Conservation (phyloP, 1,139 yeast species). For the Debaryomyces coudertii region DNA sequence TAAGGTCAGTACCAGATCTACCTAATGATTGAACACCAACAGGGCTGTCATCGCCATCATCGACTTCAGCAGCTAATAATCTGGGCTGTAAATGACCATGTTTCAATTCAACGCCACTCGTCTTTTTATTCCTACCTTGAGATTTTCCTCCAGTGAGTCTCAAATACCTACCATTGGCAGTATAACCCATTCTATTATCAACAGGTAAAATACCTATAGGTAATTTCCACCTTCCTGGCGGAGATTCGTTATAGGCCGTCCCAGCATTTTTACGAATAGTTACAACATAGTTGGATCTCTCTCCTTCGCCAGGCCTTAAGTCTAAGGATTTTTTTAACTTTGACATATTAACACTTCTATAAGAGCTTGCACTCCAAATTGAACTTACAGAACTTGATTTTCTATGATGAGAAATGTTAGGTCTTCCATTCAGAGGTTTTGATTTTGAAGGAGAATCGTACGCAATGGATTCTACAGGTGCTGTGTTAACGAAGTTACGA, state of each 20-base stretch:
- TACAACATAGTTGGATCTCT: slow-evolving; percentile 57
- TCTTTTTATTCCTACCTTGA: slow-evolving; percentile 32
- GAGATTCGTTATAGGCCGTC: slow-evolving; percentile 57
- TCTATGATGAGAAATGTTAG: slow-evolving; percentile 19
- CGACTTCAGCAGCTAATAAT: slow-evolving; percentile 76
- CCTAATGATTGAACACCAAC: slow-evolving; percentile 11
- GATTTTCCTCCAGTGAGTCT: slow-evolving; percentile 32
- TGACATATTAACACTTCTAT: slow-evolving; percentile 42
- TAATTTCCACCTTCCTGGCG: slow-evolving; percentile 60
- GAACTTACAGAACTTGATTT: slow-evolving; percentile 43
- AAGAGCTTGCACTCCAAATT: slow-evolving; percentile 37
- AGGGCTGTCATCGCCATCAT: slow-evolving; percentile 53
- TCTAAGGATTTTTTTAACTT: slow-evolving; percentile 40
- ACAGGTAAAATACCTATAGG: slow-evolving; percentile 65
- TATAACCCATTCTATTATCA: slow-evolving; percentile 34
- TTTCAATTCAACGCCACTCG: slow-evolving; percentile 63
- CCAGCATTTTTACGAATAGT: slow-evolving; percentile 55
- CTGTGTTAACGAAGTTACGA: slow-evolving; percentile 8
- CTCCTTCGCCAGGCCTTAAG: slow-evolving; percentile 54
- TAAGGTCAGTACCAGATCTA: slow-evolving; percentile 11
- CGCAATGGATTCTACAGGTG: neutral
- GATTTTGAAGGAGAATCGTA: neutral
- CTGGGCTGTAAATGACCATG: slow-evolving; percentile 79
- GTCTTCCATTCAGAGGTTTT: neutral
- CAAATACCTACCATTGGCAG: slow-evolving; percentile 36